Evolutionary conservation across 306 rosid species (phyloP), one percentile per base, ranked within the genome.

Genomic region (Calophaca sinica): DNA sequence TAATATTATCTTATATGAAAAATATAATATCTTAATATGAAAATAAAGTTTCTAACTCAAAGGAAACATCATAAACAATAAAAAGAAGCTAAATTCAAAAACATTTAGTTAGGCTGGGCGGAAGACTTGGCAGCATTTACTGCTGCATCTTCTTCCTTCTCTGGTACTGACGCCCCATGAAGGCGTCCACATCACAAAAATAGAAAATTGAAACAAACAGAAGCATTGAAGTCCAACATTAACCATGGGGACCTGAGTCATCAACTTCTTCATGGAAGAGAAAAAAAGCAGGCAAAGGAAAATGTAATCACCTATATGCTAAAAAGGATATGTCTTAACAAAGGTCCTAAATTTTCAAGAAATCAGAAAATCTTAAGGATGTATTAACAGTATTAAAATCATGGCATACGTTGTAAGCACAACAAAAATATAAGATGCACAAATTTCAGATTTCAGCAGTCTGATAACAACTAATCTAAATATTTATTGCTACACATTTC

Each of bases 401-500:
- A 72, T 42, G 38, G 60, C 72, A 82, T 65, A 58, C 55, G 48
- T 46, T 5, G 35, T 35, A 20, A 20, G 55, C 29, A 12, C 26
- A 9, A 61, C 57, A 32, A 65, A 54, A 12, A 13, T 50, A 45
- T 33, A 81, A 67, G 35, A 54, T 48, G 51, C 53, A 51, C 13
- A 60, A 7, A 51, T 12, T 62, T 62, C 59, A 36, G 46, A 59
- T 58, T 62, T 48, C 60, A 26, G 76, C 35, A 45, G 72, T 49
- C 20, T 42, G 10, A 11, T 36, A 63, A 46, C 48, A 41, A 13
- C 61, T 48, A 52, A 67, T 12, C 55, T 52, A 9, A 60, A 41
- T 6, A 65, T 4, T 69, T 44, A 35, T 39, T 53, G 70, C 11
- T 36, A 31, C 14, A 5, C 36, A 35, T 44, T 48, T 36, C 33